phyloP scores from a whole-genome alignment of 805 yeast species.

The Wickerhamomyces subpelliculosus region DNA sequence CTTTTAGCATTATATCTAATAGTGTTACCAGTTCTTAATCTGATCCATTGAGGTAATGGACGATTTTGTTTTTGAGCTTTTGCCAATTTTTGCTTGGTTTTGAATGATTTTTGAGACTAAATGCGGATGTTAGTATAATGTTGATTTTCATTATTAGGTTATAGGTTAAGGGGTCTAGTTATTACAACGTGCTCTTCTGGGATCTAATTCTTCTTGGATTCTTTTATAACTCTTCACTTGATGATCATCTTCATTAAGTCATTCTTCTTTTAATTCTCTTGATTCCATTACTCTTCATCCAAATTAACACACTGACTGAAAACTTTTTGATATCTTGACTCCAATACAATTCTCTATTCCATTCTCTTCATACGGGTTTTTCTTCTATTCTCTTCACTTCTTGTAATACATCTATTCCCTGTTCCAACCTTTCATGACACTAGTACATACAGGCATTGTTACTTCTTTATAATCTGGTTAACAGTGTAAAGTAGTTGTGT shows the following conservation, averaged over 20 bases:
- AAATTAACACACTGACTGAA: no score
- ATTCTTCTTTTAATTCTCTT: no score
- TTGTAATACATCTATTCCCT: not conserved
- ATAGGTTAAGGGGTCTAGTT: no score
- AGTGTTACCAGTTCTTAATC: constrained; percentile 96
- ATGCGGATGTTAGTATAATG: constrained; percentile 7
- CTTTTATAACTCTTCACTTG: no score
- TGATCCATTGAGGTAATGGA: constrained; percentile 99
- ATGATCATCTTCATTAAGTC: no score
- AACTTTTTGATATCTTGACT: no score
- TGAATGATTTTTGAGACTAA: constrained; percentile 93
- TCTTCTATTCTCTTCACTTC: not conserved
- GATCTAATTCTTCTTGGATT: no score
- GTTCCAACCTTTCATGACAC: not conserved
- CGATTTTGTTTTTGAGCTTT: constrained; percentile 99
- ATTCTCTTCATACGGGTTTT: no score
- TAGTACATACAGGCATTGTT: constrained; percentile 37
- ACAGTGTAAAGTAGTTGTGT: not conserved
- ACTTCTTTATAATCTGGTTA: constrained; percentile 15
- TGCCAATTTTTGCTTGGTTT: constrained; percentile 96
- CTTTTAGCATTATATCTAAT: constrained; percentile 99
- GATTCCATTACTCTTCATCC: no score
- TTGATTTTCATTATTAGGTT: not conserved
- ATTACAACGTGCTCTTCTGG: no score
- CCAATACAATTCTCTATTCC: no score